A percentile compares a stretch with the other conserved stretches of the same genome.
Conservation (phyloP, 2,329 filamentous ascomycete genomes). For the Xylaria sp. region DNA sequence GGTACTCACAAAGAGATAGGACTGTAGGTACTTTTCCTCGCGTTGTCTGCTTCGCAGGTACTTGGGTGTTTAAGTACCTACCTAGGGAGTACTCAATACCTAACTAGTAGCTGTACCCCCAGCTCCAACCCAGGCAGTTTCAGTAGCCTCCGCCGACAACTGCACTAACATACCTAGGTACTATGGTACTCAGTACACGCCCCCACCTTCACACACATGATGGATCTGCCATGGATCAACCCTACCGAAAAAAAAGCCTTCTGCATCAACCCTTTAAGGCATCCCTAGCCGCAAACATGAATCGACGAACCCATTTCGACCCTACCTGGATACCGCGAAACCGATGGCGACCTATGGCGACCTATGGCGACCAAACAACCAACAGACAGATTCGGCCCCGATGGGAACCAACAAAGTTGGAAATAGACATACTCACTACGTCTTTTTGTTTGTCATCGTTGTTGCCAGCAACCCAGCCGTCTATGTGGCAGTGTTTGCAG, state of each 20-base stretch:
- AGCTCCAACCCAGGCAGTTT: no score
- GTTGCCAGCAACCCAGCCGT: background rate
- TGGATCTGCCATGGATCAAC: conserved; percentile 12
- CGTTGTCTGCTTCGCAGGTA: no score
- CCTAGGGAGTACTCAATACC: no score
- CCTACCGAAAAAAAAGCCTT: conserved; percentile 2
- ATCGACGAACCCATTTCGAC: background rate
- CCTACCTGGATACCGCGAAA: no score
- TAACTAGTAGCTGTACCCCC: no score
- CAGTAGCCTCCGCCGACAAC: no score
- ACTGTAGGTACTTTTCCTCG: no score
- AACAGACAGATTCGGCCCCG: background rate
- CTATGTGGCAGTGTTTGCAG: background rate
- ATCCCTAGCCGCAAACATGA: background rate
- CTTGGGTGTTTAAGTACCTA: no score
- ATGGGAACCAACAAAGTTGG: background rate
- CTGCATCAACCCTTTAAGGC: background rate
- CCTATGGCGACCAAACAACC: background rate
- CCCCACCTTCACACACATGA: conserved; percentile 4
- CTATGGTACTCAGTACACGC: no score
- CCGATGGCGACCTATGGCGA: no score
- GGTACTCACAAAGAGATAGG: no score
- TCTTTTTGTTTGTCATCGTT: background rate
- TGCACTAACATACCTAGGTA: no score
- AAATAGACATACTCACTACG: background rate